Base-by-base conservation (phyloP, 768 basidiomycete species). In the Lentinula edodes region DNA sequence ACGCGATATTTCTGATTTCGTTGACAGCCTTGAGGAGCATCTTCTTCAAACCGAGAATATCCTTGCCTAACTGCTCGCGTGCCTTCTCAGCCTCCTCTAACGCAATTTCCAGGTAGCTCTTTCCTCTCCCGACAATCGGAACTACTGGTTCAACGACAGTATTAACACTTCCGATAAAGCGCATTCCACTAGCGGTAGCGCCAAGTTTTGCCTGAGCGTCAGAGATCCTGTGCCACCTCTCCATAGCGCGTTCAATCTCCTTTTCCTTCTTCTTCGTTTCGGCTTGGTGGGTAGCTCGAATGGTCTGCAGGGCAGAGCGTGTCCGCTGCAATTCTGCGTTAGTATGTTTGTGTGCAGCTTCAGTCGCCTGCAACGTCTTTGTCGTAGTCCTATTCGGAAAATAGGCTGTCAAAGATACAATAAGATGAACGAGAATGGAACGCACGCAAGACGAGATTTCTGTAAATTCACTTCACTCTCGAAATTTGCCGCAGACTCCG, bases 221-320 rank as follows among this genome's bases (percentile, higher is more conserved):
- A 5, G 83, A 74, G 16, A 93, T 70, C 68, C 86, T 92, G 34
- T 78, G 75, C 89, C 90, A 92, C 64, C 84, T 85, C 53, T 93
- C 91, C 32, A 82, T 65, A 69, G 89, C 85, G 16, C 85, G 80
- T 66, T 93, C 91, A 16, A 87, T 73, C 43, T 94, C 91, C 65
- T 87, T 88, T 66, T 95, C 92, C 67, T 83, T 84, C 77, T 89
- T 90, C 80, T 88, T 92, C 38, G 91, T 70, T 69, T 94, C 93
- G 39, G 79, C 78, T 61, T 83, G 80, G 63, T 91, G 84, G 0
- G 87, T 82, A 43, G 84, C 78, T 28, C 93, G 85, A 12, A 91
- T 75, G 9, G 83, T 83, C 64, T 91, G 90, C 10, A 94, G 68
- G 0, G 85, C 72, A 1, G 84, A 81, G 50, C 87, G 83, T n/a